A percentile compares a stretch with the other conserved stretches of the same genome.
Conservation (phyloP, 306 rosid species). For the Vigna radiata region DNA sequence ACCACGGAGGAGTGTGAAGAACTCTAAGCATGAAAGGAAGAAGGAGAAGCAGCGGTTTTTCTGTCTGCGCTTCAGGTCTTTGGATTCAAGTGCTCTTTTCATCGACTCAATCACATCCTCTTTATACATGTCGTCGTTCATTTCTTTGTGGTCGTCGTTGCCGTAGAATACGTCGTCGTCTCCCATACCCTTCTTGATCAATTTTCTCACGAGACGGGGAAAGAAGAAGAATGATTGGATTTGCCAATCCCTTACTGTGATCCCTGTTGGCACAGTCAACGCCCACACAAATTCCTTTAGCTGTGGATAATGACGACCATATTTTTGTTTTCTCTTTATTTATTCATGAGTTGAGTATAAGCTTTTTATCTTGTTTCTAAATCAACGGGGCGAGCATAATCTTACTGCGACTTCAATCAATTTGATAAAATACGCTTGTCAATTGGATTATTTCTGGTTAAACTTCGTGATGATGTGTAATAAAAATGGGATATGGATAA, state of each 20-base stretch:
- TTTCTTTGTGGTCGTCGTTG: conserved; percentile 42
- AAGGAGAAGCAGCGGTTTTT: not conserved
- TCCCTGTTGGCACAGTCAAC: conserved; percentile 8
- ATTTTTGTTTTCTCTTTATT: too few species aligned
- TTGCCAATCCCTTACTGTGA: not conserved
- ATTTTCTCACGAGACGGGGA: not conserved
- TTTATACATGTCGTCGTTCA: conserved; percentile 25
- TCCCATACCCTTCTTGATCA: not conserved
- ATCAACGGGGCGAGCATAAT: too few species aligned
- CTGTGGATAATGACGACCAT: not conserved
- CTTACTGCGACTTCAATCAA: too few species aligned
- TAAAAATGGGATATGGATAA: conserved; percentile 2
- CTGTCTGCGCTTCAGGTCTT: conserved; percentile 5
- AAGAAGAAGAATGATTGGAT: not conserved
- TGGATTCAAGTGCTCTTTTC: conserved; percentile 38
- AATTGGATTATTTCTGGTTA: not conserved
- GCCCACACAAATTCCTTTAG: not conserved
- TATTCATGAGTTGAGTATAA: too few species aligned
- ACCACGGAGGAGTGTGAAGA: conserved; percentile 28
- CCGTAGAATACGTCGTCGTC: conserved; percentile 46
- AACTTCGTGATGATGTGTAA: not conserved
- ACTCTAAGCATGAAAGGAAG: conserved; percentile 38
- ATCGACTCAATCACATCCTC: conserved; percentile 49
- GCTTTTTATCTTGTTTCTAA: not conserved
- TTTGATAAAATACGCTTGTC: too few species aligned